A percentile compares a stretch with the other conserved stretches of the same genome.
Conservation (phyloP, 306 rosid genomes). For the Sicyos baderoa region DNA sequence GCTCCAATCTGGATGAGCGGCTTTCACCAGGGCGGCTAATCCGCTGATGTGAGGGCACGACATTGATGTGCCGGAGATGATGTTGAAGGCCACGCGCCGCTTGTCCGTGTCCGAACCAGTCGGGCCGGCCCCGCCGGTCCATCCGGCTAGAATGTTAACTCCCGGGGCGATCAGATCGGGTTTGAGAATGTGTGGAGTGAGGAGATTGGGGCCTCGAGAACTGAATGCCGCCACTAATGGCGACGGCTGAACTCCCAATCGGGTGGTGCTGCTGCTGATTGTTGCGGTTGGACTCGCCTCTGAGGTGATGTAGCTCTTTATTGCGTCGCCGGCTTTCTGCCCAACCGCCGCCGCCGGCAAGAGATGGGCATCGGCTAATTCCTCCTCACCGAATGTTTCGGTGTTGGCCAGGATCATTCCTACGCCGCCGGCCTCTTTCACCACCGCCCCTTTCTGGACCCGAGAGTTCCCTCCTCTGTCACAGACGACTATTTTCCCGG, state of each 20-base stretch:
- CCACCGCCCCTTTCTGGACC: slow-evolving; percentile 55
- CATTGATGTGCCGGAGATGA: slow-evolving; percentile 92
- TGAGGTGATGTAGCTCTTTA: slow-evolving; percentile 48
- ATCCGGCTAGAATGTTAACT: slow-evolving; percentile 85
- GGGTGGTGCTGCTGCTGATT: slow-evolving; percentile 40
- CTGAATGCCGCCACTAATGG: slow-evolving; percentile 87
- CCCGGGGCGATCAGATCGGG: slow-evolving; percentile 98
- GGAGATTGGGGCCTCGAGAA: slow-evolving; percentile 75
- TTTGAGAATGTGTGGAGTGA: slow-evolving; percentile 67
- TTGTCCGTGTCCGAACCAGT: slow-evolving; percentile 39
- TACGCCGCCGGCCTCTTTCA: slow-evolving; percentile 62
- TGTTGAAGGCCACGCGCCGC: slow-evolving; percentile 59
- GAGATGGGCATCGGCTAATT: slow-evolving; percentile 53
- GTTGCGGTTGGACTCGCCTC: slow-evolving; percentile 45
- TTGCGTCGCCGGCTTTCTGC: slow-evolving; percentile 33
- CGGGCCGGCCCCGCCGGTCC: slow-evolving; percentile 66
- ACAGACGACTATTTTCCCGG: slow-evolving; percentile 78
- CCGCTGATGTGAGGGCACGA: slow-evolving; percentile 95
- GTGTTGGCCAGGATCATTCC: slow-evolving; percentile 80
- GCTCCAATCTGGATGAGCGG: slow-evolving; percentile 74
- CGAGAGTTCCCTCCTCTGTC: slow-evolving; percentile 61
- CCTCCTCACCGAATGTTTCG: slow-evolving; percentile 55
- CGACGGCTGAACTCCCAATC: slow-evolving; percentile 63
- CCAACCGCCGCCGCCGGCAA: slow-evolving; percentile 66
- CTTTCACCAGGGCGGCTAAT: slow-evolving; percentile 64